Evolutionary conservation across 2,329 filamentous ascomycete species (phyloP).

Genomic region (Fusarium palustre): DNA sequence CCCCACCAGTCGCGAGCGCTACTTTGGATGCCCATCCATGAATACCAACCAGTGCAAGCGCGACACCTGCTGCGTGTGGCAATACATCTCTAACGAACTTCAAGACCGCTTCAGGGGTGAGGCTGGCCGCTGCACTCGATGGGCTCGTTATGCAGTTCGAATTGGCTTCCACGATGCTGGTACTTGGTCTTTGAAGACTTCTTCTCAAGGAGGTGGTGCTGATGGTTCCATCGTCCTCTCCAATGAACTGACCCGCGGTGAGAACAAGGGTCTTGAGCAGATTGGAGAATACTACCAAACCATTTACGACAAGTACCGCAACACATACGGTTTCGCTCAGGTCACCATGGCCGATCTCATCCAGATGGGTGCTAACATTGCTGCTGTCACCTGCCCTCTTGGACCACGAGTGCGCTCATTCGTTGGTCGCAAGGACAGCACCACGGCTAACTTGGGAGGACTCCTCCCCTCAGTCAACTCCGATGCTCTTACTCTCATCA

Average conservation of each 20-base stretch:
- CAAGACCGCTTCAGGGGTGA: conserved; percentile 51
- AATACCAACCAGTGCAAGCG: conserved; percentile 46
- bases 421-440: conserved; percentile 63
- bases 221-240: conserved; percentile 60
- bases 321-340: conserved; percentile 48
- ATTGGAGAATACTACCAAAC: conserved; percentile 55
- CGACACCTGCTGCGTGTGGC: conserved; percentile 61
- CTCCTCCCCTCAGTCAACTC: conserved; percentile 59
- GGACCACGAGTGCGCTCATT: conserved; percentile 63
- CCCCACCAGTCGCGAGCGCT: conserved; percentile 44
- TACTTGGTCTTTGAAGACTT: conserved; percentile 55
- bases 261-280: conserved; percentile 62
- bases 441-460: conserved; percentile 52
- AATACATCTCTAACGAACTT: conserved; percentile 57
- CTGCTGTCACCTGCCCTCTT: conserved; percentile 59
- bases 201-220: conserved; percentile 56
- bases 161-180: conserved; percentile 63
- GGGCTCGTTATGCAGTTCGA: conserved; percentile 59
- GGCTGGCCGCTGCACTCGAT: conserved; percentile 56
- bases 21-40: conserved; percentile 43
- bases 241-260: conserved; percentile 52
- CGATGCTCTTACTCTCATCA: conserved; percentile 61
- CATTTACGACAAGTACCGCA: conserved; percentile 57
- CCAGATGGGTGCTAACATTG: conserved; percentile 64
- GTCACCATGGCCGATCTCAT: conserved; percentile 66